phyloP scores from a whole-genome alignment of 2,329 filamentous ascomycete species.

The Cytospora chrysosperma region DNA sequence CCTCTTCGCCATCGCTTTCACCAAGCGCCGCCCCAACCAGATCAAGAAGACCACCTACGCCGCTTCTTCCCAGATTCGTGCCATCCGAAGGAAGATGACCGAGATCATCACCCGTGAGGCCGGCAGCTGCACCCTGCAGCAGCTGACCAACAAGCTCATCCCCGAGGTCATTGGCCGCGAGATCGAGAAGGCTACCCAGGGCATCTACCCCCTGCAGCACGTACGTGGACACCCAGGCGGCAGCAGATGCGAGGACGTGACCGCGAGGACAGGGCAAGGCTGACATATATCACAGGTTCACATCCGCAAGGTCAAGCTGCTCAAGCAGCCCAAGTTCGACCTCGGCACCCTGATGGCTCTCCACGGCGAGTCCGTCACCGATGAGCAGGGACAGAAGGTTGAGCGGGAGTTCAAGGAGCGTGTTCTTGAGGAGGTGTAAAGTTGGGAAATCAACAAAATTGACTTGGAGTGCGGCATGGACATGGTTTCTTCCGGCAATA shows the following conservation, averaged over 20 bases:
- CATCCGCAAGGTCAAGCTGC: slow-evolving; percentile 99
- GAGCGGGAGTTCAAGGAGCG: slow-evolving; percentile 99
- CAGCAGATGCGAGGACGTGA: neutral
- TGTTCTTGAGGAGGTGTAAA: slow-evolving; percentile 91
- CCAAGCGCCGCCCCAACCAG: slow-evolving; percentile 98
- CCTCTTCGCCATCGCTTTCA: slow-evolving; percentile 98
- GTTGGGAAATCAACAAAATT: slow-evolving; percentile 37
- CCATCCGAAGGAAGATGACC: slow-evolving; percentile 99
- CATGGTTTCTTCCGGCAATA: slow-evolving; percentile 38
- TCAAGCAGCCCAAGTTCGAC: slow-evolving; percentile 99
- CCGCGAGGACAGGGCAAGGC: slow-evolving; percentile 1
- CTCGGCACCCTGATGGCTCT: slow-evolving; percentile 93
- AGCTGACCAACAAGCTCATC: slow-evolving; percentile 98
- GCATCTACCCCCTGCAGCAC: slow-evolving; percentile 99
- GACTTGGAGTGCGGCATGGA: slow-evolving; percentile 39
- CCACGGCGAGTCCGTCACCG: slow-evolving; percentile 94
- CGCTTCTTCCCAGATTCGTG: slow-evolving; percentile 92
- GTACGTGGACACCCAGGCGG: slow-evolving; percentile 51
- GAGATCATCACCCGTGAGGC: slow-evolving; percentile 99
- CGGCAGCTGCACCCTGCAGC: slow-evolving; percentile 86
- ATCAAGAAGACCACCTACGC: slow-evolving; percentile 99
- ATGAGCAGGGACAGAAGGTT: slow-evolving; percentile 97
- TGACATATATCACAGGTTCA: slow-evolving; percentile 67
- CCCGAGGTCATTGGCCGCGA: slow-evolving; percentile 99
- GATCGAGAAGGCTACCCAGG: slow-evolving; percentile 99